Percentiles rank a stretch among this genome's conserved stretches.
These are phyloP conservation scores for Exophiala mesophila DNA, from an alignment of 2,329 filamentous ascomycete genomes.

Conservation along the genomic window DNA sequence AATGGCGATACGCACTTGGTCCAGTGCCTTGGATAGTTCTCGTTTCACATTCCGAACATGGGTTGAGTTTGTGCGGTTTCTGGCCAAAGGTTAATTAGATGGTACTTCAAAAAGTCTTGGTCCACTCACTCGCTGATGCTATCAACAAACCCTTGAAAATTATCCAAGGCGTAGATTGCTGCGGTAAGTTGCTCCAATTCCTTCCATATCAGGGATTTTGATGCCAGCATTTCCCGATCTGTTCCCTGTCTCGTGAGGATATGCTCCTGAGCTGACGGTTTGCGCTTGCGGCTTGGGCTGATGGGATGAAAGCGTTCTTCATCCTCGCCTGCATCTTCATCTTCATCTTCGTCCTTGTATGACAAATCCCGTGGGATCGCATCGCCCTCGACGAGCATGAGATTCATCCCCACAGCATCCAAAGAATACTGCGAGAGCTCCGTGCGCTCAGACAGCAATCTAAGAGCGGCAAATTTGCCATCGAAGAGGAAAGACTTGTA, in stretches of 20 bases:
- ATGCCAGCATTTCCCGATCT: constrained; percentile 41
- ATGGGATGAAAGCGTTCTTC: constrained; percentile 27
- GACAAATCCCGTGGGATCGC: constrained; percentile 20
- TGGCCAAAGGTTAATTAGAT: no score
- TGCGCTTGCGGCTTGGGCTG: constrained; percentile 25
- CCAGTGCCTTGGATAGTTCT: constrained; percentile 52
- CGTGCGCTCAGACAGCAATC: constrained; percentile 49
- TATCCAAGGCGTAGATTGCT: constrained; percentile 64
- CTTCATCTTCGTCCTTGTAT: constrained; percentile 18
- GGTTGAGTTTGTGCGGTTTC: constrained; percentile 30
- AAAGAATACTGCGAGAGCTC: constrained; percentile 45
- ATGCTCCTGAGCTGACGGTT: constrained; percentile 24
- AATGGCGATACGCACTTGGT: constrained; percentile 53
- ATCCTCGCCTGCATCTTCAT: constrained; percentile 25
- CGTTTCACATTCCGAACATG: constrained; percentile 49
- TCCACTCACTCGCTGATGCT: constrained; percentile 38
- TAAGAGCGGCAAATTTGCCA: constrained; percentile 50
- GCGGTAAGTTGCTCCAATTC: constrained; percentile 65
- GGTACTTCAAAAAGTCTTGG: neutral
- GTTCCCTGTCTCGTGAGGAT: constrained; percentile 36
- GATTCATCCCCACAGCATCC: constrained; percentile 37
- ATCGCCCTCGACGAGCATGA: constrained; percentile 20
- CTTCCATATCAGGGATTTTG: constrained; percentile 58
- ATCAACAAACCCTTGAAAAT: constrained; percentile 54
- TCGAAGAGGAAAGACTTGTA: constrained; percentile 80